Base-by-base conservation (phyloP, 2,329 filamentous ascomycete genomes). In the Talaromyces amestolkiae region DNA sequence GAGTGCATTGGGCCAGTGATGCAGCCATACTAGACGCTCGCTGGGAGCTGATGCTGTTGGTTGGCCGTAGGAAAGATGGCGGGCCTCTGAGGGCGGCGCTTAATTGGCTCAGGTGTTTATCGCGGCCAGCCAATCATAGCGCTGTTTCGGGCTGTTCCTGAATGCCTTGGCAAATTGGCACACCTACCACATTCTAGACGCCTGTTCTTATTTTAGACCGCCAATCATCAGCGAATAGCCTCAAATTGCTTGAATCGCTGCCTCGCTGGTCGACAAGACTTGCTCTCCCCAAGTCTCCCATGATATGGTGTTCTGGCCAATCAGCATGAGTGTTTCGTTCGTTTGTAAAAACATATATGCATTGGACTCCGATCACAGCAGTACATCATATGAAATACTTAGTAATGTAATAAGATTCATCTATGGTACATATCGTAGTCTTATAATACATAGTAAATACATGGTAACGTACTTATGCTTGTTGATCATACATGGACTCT, bases 401-500 rank as follows among this genome's bases (percentile, higher is more conserved):
- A 6, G 6, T 3, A 2, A 37, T 22, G 33, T 33, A 3, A 8
- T 19, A 22, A 15, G 10, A 54, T 31, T 39, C n/a, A 22, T 22
- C 33, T 56, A 39, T 56, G 33, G 53, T 39, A 56, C 51, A 56
- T 19, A 19, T 56, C 31, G 37, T 56, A 37, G 51, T 56, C 31
- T 54, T 35, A 56, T 39, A 22, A 11, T 39, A 56, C 53, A 56
- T 22, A 7, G n/a, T 37, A 15, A 15, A 37, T 56, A 56, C 33
- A 37, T 17, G n/a, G 33, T 17, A 15, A 19, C 19, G 31, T 41
- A 27, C 43, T 24, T 39, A 49, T 31, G 31, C 24, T 24, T 35
- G 27, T 62, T 51, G 33, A 13, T 75, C 71, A 64, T 77, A 72
- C 10, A 77, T 70, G 22, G 70, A 71, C 58, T 73, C 70, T 31